Base-by-base conservation (phyloP, 495 filamentous ascomycete species). In the Penicillium fimorum region DNA sequence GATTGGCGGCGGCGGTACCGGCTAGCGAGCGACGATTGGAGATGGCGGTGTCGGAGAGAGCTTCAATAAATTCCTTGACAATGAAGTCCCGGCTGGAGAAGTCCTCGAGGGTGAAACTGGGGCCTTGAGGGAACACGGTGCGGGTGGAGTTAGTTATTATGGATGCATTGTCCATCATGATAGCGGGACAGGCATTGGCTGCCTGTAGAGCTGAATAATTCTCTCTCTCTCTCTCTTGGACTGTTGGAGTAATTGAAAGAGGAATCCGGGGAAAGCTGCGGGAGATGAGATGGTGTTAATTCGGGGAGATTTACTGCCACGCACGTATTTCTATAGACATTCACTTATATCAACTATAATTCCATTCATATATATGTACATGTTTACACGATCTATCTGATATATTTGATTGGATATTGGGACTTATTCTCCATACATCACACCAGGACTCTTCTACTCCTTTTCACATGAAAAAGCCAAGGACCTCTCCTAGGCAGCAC, bases 61-160 rank as follows among this genome's bases (percentile, higher is more conserved):
- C 78, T 66, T 99, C 95, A 58, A 99, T 85, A 64, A 99, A 97
- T 71, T 97, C 95, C 65, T 94, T 90, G 57, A 96, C 95, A 59
- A 97, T 96, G 73, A 96, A 99, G 75, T 97, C 94, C 20, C 79
- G 79, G 54, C 76, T 73, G 44, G 90, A 93, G 78, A 97, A 96
- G 71, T 90, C 89, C 20, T 95, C 90, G 60, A 96, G 79, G 7
- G 84, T 88, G 76, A 96, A 96, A 70, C 79, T 84, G 44, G 89
- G 89, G 20, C 87, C 89, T 66, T 84, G 82, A 44, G 87, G 87
- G 70, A 91, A 92, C 62, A 92, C 78, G 40, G 87, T 76, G 71
- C 87, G 82, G 46, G 74, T 58, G 57, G 71, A 62, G 59, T 59
- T 74, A 27, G 73, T 63, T 40, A 53, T 59, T 44, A 72, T 60